A percentile compares a stretch with the other conserved stretches of the same genome.
phyloP scores from a whole-genome alignment of 2,329 filamentous ascomycete genomes.

The Didymosphaeria variabile region DNA sequence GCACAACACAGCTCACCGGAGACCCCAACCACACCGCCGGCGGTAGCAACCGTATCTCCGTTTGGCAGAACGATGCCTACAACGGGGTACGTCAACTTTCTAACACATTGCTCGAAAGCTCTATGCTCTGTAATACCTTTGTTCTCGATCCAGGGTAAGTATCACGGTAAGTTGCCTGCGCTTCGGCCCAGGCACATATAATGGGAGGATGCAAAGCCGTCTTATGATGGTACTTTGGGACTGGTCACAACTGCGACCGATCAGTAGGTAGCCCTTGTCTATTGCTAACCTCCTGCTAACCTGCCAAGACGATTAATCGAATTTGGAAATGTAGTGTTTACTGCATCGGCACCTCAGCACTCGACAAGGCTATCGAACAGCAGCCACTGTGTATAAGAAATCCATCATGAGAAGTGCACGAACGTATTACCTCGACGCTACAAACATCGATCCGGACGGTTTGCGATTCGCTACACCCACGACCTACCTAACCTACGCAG shows the following conservation, averaged over 20 bases:
- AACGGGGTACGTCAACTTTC: slow-evolving; percentile 15
- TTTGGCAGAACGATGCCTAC: slow-evolving; percentile 17
- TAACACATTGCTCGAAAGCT: not conserved
- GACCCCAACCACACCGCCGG: slow-evolving; percentile 13
- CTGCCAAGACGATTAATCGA: no score
- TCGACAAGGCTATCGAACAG: no score
- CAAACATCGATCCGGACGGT: not conserved
- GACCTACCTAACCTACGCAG: not conserved
- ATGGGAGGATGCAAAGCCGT: not conserved
- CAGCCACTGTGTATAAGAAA: no score
- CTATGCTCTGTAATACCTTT: slow-evolving; percentile 7
- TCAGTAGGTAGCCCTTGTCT: not conserved
- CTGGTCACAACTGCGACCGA: no score
- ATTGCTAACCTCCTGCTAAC: no score
- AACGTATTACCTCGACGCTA: no score
- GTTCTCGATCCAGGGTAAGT: slow-evolving; percentile 3
- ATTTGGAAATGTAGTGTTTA: no score
- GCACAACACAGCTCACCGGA: slow-evolving; percentile 13
- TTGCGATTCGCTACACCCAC: no score
- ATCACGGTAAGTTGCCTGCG: slow-evolving; percentile 10
- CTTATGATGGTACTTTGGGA: not conserved
- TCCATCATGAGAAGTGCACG: no score
- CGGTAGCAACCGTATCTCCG: not conserved
- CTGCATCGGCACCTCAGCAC: no score
- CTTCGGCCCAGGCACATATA: slow-evolving; percentile 9